Evolutionary conservation across 371 early-diverging fungal genomes (phyloP), one percentile per base, ranked within the genome.

Genomic region (Mortierella sp.): DNA sequence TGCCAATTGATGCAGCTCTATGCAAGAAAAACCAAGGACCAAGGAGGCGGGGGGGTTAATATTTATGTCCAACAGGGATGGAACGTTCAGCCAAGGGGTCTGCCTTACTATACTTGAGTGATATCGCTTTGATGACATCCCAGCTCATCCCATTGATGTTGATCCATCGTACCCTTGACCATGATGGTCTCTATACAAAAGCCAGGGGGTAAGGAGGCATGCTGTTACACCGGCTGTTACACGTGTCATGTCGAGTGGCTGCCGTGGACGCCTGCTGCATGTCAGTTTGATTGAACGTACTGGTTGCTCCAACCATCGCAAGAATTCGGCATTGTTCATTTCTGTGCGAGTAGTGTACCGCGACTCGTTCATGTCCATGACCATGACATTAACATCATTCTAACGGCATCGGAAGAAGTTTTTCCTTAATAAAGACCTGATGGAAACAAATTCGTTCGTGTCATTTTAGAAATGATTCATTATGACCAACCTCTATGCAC

Each of bases 131-230:
- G 54, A 84, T 81, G 39, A 83, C 79, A 55, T 84, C 82, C 72
- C 76, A 84, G 39, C 72, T 68, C 60, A 84, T 67, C 17, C 85
- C 85, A 16, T 82, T 81, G 39, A 84, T 78, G 28, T 82, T 80
- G 52, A 84, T 80, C 85, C 85, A 84, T 12, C 85, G 62, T 17
- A 81, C 80, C 27, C 54, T 76, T 2, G 79, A 78, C 77, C 67
- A 80, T 17, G 54, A 45, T 0, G 83, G 81, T 17, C 82, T 72
- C 80, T 73, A 39, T n/a, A n/a, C n/a, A n/a, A n/a, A n/a, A n/a
- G n/a, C n/a, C n/a, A n/a, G n/a, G n/a, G n/a, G n/a, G n/a, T n/a
- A 16, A 6, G 19, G 12, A 21, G 28, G 19, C 14, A 60, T 2
- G 13, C 12, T 45, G 10, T 4, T n/a, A n/a, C n/a, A n/a, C n/a